These are phyloP conservation scores for Avicennia marina DNA, from an alignment of 257 asterid species.

Conservation along the genomic window DNA sequence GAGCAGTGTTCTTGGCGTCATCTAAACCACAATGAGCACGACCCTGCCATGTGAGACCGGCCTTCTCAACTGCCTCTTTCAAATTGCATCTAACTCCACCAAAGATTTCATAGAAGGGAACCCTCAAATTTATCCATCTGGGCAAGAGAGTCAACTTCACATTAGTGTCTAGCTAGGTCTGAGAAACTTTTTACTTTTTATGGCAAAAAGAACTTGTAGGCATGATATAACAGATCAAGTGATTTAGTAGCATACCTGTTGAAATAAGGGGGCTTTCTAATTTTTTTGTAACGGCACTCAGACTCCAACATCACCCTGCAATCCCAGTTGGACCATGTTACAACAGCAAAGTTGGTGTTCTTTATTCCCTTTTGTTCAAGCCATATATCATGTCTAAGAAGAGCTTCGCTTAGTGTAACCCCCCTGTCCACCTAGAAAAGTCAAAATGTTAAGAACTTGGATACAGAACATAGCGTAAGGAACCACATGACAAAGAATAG, in stretches of 20 bases:
- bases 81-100: constrained; percentile 74
- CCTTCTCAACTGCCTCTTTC: constrained; percentile 79
- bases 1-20: constrained; percentile 92
- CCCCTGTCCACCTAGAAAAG: constrained; percentile 71
- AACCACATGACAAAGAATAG: neutral
- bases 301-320: constrained; percentile 96
- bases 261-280: constrained; percentile 83
- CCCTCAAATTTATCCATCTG: constrained; percentile 90
- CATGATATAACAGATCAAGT: neutral
- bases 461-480: neutral
- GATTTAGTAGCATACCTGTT: constrained; percentile 44
- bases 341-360: constrained; percentile 73
- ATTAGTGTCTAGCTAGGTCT: constrained; percentile 9
- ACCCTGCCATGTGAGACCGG: constrained; percentile 88
- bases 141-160: constrained; percentile 16
- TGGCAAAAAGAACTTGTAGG: constrained; percentile 5
- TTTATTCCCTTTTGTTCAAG: constrained; percentile 78
- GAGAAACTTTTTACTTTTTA: neutral
- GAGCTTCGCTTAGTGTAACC: constrained; percentile 75
- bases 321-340: constrained; percentile 96
- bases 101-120: constrained; percentile 70
- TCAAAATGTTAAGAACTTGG: constrained; percentile 5
- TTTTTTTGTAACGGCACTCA: constrained; percentile 76
- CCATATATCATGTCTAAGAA: constrained; percentile 84
- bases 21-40: constrained; percentile 93